Evolutionary conservation across 169 alveolate species (phyloP).

Genomic region (Plasmodium ovale): DNA sequence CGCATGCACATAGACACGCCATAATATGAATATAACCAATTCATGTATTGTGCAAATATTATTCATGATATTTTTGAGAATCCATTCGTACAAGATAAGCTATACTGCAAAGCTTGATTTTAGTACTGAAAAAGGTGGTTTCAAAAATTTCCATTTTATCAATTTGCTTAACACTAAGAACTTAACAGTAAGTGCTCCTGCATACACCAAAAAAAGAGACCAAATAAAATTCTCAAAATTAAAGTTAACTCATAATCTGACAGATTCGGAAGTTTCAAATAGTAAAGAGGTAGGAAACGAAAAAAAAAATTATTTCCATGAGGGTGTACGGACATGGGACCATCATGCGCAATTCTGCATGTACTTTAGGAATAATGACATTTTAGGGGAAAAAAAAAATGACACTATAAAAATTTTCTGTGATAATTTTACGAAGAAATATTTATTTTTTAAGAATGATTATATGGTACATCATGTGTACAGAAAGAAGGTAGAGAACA

Average conservation of each 20-base stretch:
- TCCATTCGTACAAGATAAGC: conserved; percentile 16
- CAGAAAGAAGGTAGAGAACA: too few species aligned
- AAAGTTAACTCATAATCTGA: neutral
- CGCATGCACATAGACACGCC: neutral
- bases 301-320: too few species aligned
- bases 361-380: too few species aligned
- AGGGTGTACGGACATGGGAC: too few species aligned
- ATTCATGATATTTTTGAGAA: conserved; percentile 29
- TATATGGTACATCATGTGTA: too few species aligned
- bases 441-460: conserved; percentile 15
- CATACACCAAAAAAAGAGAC: neutral
- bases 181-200: too few species aligned
- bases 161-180: conserved; percentile 6
- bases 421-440: neutral
- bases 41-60: conserved; percentile 38
- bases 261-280: too few species aligned
- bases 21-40: conserved; percentile 32
- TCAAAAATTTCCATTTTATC: neutral
- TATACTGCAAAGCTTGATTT: conserved; percentile 7
- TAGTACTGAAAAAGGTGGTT: neutral
- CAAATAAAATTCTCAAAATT: neutral
- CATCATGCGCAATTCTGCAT: too few species aligned
- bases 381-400: neutral
- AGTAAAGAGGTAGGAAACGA: too few species aligned
- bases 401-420: neutral